phyloP scores from a whole-genome alignment of 345 rosid species.

The Syzygium jambos region DNA sequence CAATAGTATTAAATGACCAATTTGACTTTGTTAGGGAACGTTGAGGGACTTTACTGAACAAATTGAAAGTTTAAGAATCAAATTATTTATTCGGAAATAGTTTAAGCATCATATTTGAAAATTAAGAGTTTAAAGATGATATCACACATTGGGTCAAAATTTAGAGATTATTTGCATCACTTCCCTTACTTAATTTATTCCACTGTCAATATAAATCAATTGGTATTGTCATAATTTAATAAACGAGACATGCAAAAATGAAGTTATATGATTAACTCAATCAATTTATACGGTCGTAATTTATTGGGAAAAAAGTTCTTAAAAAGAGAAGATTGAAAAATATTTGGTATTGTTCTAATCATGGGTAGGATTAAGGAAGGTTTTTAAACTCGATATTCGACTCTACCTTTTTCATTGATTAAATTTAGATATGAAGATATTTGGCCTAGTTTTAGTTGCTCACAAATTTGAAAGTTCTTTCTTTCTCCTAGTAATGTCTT shows the following conservation, averaged over 20 bases:
- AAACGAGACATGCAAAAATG: too few relatives aligned
- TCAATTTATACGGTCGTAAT: neutral
- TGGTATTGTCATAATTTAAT: too few relatives aligned
- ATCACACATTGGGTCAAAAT: too few relatives aligned
- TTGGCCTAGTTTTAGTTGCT: neutral
- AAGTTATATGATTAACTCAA: neutral
- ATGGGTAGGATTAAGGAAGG: neutral
- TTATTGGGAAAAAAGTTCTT: neutral
- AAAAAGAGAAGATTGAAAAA: neutral
- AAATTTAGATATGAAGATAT: neutral
- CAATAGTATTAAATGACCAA: neutral
- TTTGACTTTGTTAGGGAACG: neutral
- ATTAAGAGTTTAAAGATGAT: too few relatives aligned
- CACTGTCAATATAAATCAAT: too few relatives aligned
- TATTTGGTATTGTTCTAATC: neutral
- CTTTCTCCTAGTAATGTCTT: neutral
- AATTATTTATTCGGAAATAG: neutral
- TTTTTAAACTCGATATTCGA: neutral
- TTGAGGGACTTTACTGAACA: neutral
- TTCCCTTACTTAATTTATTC: too few relatives aligned
- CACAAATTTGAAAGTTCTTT: neutral
- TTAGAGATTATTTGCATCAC: too few relatives aligned
- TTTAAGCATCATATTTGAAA: neutral
- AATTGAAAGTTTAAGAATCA: neutral
- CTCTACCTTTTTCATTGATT: neutral